phyloP scores from a whole-genome alignment of 768 basidiomycete genomes.

The Termitomyces sp. region DNA sequence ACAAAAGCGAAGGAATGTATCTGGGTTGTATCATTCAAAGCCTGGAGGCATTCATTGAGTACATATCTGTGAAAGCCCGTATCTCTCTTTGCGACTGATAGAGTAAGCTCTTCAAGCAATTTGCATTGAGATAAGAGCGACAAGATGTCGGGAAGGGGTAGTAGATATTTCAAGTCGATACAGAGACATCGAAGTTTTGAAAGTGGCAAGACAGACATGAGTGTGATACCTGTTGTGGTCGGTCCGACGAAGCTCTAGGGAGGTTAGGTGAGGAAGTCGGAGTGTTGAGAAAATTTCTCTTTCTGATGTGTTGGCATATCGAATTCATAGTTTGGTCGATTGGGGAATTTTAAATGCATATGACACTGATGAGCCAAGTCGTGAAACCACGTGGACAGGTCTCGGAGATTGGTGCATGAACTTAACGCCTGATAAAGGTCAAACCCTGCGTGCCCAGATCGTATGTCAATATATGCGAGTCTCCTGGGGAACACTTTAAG shows the following conservation, averaged over 20 bases:
- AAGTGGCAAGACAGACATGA: neutral
- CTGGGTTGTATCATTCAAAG: neutral
- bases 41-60: neutral
- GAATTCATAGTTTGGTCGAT: neutral
- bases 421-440: neutral
- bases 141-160: neutral
- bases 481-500: neutral
- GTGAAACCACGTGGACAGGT: neutral
- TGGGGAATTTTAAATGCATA: neutral
- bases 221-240: neutral
- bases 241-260: neutral
- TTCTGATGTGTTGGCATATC: neutral
- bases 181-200: neutral
- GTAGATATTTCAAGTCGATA: neutral
- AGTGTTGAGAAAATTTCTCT: neutral
- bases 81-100: neutral
- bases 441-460: neutral
- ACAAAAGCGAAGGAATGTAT: neutral
- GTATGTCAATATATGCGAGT: neutral
- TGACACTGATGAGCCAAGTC: neutral
- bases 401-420: neutral
- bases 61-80: neutral
- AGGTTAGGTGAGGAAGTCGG: neutral
- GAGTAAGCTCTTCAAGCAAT: neutral
- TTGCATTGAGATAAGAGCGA: neutral